phyloP scores from a whole-genome alignment of 2,329 filamentous ascomycete species.

The Metarhizium album region DNA sequence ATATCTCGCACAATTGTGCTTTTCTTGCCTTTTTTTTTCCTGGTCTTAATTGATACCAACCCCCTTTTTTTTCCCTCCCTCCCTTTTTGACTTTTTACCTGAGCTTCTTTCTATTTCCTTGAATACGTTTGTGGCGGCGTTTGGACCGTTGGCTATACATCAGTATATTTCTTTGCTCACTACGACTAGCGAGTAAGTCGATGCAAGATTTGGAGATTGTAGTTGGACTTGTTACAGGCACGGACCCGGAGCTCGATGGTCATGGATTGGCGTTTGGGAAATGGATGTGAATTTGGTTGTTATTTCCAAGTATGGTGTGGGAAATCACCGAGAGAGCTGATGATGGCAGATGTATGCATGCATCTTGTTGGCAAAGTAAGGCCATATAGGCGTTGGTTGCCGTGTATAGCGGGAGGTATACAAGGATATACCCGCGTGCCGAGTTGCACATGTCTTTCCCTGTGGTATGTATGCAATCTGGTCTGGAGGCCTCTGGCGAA shows the following conservation, averaged over 20 bases:
- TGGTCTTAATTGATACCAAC: not conserved
- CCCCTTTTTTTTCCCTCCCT: not conserved
- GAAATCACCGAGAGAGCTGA: constrained; percentile 1
- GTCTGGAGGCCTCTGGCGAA: constrained; percentile 1
- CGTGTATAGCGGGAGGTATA: not conserved
- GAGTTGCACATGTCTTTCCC: not conserved
- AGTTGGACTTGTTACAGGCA: not conserved
- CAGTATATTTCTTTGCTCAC: not conserved
- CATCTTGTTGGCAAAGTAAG: constrained; percentile 1
- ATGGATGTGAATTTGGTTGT: not conserved
- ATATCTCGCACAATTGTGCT: not conserved
- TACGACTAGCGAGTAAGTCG: not conserved
- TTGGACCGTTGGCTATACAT: not conserved
- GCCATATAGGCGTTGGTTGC: constrained; percentile 3
- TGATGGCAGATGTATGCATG: constrained; percentile 2
- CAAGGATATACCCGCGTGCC: not conserved
- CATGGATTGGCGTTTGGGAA: constrained; percentile 1
- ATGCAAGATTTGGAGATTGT: constrained; percentile 1
- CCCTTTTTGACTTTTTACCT: not conserved
- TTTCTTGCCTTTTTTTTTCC: not conserved
- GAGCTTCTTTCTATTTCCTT: not conserved
- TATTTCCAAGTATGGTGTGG: not conserved
- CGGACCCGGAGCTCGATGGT: not conserved
- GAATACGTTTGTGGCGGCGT: not conserved
- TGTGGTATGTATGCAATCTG: not conserved